A percentile compares a stretch with the other conserved stretches of the same genome.
Evolutionary conservation across 202 grass and related monocot species (phyloP).

Genomic region (Brachypodium distachyon): DNA sequence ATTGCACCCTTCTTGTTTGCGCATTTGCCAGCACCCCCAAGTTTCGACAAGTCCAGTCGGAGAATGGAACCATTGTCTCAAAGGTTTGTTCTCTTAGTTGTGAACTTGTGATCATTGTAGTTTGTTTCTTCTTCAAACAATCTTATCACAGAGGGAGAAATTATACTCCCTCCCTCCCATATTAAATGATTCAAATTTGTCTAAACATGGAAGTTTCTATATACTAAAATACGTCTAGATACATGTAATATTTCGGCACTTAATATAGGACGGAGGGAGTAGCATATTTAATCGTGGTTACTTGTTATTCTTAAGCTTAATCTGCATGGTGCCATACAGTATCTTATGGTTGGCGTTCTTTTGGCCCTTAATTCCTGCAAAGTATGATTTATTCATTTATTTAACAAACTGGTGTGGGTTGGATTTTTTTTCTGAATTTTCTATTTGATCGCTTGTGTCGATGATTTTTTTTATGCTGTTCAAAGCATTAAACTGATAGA

Average conservation of each 20-base stretch:
- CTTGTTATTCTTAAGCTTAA: background rate
- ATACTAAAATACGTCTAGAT: too few species aligned
- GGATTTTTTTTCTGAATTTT: background rate
- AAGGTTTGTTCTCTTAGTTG: slow-evolving; percentile 33
- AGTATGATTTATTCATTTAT: background rate
- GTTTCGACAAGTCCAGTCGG: slow-evolving; percentile 68
- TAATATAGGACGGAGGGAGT: too few species aligned
- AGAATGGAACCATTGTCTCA: slow-evolving; percentile 74
- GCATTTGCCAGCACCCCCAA: slow-evolving; percentile 84
- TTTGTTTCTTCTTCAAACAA: background rate
- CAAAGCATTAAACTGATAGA: background rate
- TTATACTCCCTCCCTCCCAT: too few species aligned
- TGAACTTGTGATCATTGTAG: background rate
- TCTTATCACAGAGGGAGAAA: background rate
- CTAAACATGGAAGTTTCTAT: too few species aligned
- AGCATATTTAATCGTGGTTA: background rate
- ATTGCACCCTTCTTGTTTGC: slow-evolving; percentile 89
- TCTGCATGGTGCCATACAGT: background rate
- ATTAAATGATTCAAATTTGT: too few species aligned
- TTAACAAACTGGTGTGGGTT: background rate
- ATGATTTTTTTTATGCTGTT: background rate
- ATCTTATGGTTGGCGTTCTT: background rate
- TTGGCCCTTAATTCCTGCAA: background rate
- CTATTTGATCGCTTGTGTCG: background rate
- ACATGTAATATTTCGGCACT: too few species aligned